Conservation (phyloP, 2,329 filamentous ascomycete genomes). For the Diplodia scrobiculata region DNA sequence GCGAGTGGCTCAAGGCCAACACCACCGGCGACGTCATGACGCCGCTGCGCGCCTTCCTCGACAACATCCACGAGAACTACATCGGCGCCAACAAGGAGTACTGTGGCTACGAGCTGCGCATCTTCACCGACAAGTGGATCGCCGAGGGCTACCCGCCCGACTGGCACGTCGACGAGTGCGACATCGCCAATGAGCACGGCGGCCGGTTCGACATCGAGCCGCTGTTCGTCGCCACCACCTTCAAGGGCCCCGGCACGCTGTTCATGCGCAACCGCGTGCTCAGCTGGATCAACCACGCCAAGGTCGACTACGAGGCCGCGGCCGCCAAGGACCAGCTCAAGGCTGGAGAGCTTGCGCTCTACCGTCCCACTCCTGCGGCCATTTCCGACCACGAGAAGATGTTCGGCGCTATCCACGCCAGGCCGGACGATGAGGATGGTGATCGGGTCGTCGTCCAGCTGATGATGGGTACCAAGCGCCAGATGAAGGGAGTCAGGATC, state of each 20-base stretch:
- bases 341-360: background rate
- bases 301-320: background rate
- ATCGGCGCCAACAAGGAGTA: constrained; percentile 1
- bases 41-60: background rate
- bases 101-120: background rate
- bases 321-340: background rate
- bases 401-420: background rate
- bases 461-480: background rate
- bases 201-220: background rate
- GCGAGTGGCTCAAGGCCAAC: background rate
- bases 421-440: background rate
- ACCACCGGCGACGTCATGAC: background rate
- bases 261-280: background rate
- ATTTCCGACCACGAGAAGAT: background rate
- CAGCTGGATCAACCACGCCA: background rate
- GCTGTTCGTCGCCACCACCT: background rate
- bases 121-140: background rate
- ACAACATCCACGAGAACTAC: background rate
- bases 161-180: background rate
- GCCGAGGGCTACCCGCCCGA: background rate
- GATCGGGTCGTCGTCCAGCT: background rate
- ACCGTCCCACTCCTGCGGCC: background rate
- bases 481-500: background rate
- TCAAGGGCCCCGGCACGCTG: background rate
- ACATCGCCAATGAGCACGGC: background rate